Evolutionary conservation across 345 rosid genomes (phyloP).

Genomic region (Brassica carinata): DNA sequence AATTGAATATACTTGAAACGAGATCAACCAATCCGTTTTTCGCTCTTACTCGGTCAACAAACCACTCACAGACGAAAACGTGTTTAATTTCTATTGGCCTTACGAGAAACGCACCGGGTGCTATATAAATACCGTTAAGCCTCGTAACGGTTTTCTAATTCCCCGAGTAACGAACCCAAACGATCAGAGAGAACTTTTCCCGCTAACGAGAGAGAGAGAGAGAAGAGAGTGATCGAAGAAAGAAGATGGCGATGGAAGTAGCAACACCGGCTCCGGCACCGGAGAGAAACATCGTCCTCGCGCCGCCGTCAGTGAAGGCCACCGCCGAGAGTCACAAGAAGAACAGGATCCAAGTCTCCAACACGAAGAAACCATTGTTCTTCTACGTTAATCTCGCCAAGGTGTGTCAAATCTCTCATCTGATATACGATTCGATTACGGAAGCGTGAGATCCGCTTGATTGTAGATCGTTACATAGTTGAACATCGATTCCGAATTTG

Average conservation of each 20-base stretch:
- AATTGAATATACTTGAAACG: neutral
- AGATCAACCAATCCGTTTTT: constrained; percentile 37
- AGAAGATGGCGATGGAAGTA: constrained; percentile 41
- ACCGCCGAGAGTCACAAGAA: constrained; percentile 48
- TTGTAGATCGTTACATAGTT: neutral
- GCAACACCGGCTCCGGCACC: constrained; percentile 43
- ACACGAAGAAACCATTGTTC: constrained; percentile 67
- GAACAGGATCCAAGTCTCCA: constrained; percentile 67
- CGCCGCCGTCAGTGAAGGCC: neutral
- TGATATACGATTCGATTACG: neutral
- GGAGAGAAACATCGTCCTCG: constrained; percentile 29
- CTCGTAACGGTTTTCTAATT: constrained; percentile 32
- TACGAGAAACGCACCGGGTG: neutral
- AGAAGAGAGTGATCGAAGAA: constrained; percentile 10
- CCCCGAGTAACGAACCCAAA: constrained; percentile 5
- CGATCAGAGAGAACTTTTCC: constrained; percentile 20
- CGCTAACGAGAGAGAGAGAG: neutral
- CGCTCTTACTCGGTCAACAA: constrained; percentile 40
- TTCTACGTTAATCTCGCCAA: constrained; percentile 76
- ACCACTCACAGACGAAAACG: constrained; percentile 23
- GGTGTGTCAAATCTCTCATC: constrained; percentile 28
- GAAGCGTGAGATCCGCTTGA: neutral
- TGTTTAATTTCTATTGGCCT: constrained; percentile 20
- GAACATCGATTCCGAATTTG: neutral
- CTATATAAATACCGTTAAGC: constrained; percentile 37